Evolutionary conservation across 495 filamentous ascomycete species (phyloP), one percentile per base, ranked within the genome.

Genomic region (Penicillium turbatum): DNA sequence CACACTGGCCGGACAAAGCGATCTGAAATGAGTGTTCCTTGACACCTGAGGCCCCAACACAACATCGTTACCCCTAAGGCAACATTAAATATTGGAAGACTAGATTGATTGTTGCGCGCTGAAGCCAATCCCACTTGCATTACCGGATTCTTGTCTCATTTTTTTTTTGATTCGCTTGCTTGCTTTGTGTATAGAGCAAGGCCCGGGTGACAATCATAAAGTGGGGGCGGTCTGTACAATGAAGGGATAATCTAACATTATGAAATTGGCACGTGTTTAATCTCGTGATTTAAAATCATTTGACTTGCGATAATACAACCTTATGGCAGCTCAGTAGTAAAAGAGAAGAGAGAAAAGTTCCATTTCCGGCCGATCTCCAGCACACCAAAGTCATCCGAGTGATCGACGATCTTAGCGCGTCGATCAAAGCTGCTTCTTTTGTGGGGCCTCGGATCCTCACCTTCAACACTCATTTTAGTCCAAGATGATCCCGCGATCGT

Each of bases 401-500:
- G 39, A 42, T 42, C 27, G 41, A n/a, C 26, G 26, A 30, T 30
- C n/a, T 44, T 44, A 30, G 38, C 17, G 38, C 16, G 21, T 8
- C 26, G 41, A 42, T 42, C 21, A 27, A 30, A 13, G n/a, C 16
- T 30, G n/a, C 16, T 30, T 24, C 1, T 35, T 5, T 37, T 44
- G 41, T 44, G 41, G 41, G 27, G 41, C 15, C 26, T 44, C 10
- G 17, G 8, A 2, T 48, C 32, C 24, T 12, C 27, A 21, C n/a
- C 13, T 17, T 26, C 32, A 48, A 2, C n/a, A 45, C 26, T 12
- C 6, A 19, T 19, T 13, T 43, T n/a, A n/a, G n/a, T n/a, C n/a
- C 40, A 16, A 26, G 35, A 24, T 24, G 49, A 42, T 59, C 16
- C 52, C 48, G 11, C 58, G 54, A 37, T 52, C n/a, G 2, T 31